Evolutionary conservation across 2,329 filamentous ascomycete genomes (phyloP).

Genomic region (Neoascochyta sp.): DNA sequence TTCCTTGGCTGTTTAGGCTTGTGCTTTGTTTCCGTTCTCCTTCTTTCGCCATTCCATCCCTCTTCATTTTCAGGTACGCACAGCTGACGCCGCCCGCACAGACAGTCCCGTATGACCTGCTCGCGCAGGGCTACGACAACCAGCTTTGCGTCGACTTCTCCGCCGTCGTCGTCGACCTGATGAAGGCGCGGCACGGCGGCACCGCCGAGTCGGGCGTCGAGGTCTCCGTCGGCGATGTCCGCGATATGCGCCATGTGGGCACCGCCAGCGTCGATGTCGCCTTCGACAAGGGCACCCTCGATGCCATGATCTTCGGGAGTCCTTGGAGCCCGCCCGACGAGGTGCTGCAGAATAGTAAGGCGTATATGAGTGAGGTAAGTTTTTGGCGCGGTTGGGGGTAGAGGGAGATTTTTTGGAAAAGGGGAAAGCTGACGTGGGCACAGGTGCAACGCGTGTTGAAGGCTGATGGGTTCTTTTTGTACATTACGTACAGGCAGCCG

Average conservation of each 20-base stretch:
- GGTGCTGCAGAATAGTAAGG: conserved; percentile 47
- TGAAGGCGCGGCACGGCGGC: conserved; percentile 47
- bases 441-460: conserved; percentile 50
- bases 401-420: too few relatives aligned
- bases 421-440: too few relatives aligned
- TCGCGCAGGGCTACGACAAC: conserved; percentile 46
- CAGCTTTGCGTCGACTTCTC: conserved; percentile 59
- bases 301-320: conserved; percentile 55
- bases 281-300: conserved; percentile 56
- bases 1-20: too few relatives aligned
- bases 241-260: conserved; percentile 45
- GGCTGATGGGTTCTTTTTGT: conserved; percentile 49
- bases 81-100: conserved; percentile 20
- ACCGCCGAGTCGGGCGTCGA: conserved; percentile 40
- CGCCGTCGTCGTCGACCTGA: conserved; percentile 50
- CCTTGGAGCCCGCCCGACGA: conserved; percentile 52
- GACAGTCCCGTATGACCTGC: conserved; percentile 52
- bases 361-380: conserved; percentile 51
- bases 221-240: conserved; percentile 53
- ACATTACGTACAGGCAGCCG: conserved; percentile 40
- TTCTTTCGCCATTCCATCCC: too few relatives aligned
- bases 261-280: conserved; percentile 51
- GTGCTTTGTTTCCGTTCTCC: too few relatives aligned
- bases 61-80: not conserved
- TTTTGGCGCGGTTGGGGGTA: too few relatives aligned